These are phyloP conservation scores for Bryoglossum gracile DNA, from an alignment of 495 filamentous ascomycete genomes.

Conservation along the genomic window DNA sequence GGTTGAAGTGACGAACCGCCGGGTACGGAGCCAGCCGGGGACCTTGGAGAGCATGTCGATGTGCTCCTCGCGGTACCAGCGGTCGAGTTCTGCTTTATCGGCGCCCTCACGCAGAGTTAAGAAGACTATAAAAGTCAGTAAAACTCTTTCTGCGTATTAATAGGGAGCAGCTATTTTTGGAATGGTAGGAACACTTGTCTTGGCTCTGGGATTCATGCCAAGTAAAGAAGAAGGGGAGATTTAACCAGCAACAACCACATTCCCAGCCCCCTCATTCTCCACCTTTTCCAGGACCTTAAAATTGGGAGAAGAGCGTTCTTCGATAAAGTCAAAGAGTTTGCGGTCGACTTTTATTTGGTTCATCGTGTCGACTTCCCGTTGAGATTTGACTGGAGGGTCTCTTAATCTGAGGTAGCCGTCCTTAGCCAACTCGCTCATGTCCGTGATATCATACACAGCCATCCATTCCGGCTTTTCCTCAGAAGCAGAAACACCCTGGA, in stretches of 20 bases:
- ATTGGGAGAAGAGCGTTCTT: slow-evolving; percentile 40
- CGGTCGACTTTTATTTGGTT: slow-evolving; percentile 65
- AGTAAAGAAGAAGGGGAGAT: too few species aligned
- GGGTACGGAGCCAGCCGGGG: slow-evolving; percentile 67
- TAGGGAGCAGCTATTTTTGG: too few species aligned
- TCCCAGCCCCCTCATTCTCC: slow-evolving; percentile 52
- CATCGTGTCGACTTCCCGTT: slow-evolving; percentile 69
- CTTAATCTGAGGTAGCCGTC: slow-evolving; percentile 62
- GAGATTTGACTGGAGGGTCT: slow-evolving; percentile 53
- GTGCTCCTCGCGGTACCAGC: slow-evolving; percentile 70
- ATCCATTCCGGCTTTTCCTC: slow-evolving; percentile 56
- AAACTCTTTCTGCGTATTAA: too few species aligned
- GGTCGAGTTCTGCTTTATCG: slow-evolving; percentile 48
- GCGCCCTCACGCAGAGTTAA: slow-evolving; percentile 45
- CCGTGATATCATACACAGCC: slow-evolving; percentile 72
- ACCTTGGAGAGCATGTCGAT: slow-evolving; percentile 61
- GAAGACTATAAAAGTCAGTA: too few species aligned
- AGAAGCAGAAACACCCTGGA: slow-evolving; percentile 6
- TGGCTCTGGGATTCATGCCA: too few species aligned
- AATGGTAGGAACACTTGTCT: too few species aligned
- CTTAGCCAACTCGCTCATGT: slow-evolving; percentile 59
- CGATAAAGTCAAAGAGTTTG: slow-evolving; percentile 57
- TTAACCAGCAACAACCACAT: slow-evolving; percentile 54
- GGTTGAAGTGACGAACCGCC: slow-evolving; percentile 53
- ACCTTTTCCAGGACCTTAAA: slow-evolving; percentile 54